Base-by-base conservation (phyloP, 192 early-diverging fungal genomes). In the Linnemannia elongata region DNA sequence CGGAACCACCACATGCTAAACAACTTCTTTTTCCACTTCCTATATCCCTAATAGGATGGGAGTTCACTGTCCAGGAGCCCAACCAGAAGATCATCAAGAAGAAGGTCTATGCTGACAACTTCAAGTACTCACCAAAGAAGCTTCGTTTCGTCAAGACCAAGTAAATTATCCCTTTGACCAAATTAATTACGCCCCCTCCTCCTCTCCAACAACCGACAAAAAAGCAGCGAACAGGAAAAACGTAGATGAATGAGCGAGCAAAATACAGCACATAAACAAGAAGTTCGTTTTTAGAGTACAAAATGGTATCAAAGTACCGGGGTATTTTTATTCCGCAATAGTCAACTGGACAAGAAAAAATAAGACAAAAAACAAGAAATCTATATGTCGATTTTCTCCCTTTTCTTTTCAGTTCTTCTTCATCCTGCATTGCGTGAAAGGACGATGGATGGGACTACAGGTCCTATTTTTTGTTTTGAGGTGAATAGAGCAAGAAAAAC, bases 51-150 rank as follows among this genome's bases (percentile, higher is more conserved):
- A 69, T 57, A 91, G 91, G 97, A 6, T 99, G 97, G 94, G 94
- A 94, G 47, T 97, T 97, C 88, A 94, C 93, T 90, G 94, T 99
- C 33, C 95, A 98, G 85, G 96, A 98, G 83, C 97, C 97, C n/a
- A 95, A 97, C 83, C 90, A 93, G 85, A 90, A 91, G 72, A 87
- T 88, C 69, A 96, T 97, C 87, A 93, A 93, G 82, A 92, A 93
- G 76, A 98, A 97, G 92, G 83, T 90, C 13, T 99, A 99, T 88
- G 95, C 96, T 44, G 94, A 96, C 76, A 99, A 99, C 93, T 99
- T 96, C 93, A 95, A 93, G 83, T 97, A 96, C 85, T 93, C 92
- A 36, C 90, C 95, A 18, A 93, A 90, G 33, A 96, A 96, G 85
- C 92, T 97, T 49, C 94, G 95, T 73, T 88, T 94, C 77, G 90